Base-by-base conservation (phyloP, 176 grass and related monocot genomes). In the Thalia dealbata region DNA sequence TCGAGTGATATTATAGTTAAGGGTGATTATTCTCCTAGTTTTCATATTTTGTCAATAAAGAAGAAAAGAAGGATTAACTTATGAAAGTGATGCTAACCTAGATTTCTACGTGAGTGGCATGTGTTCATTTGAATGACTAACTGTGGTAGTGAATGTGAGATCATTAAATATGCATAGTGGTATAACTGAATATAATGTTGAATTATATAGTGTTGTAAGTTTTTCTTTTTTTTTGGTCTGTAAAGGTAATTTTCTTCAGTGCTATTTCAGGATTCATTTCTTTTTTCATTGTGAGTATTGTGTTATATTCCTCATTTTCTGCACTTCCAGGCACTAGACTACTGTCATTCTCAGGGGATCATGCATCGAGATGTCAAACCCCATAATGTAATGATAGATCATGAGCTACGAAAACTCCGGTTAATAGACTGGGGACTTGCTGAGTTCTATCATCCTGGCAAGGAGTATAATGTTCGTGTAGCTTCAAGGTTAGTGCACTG, bases 371-470 rank as follows among this genome's bases (percentile, higher is more conserved):
- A 67, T 67, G 64, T 67, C 15, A 67, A 43, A 32, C 64, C 64
- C 3, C 64, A 67, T 42, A 67, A 67, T 42, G 64, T 67, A 8
- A 67, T 67, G 64, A 67, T 67, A 67, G 64, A 67, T 42, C 64
- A 67, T 10, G 64, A 67, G 64, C 64, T 67, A 21, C 32, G 64
- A 18, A 67, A 67, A n/a, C 64, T 67, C 30, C 29, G 35, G 64
- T 42, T 67, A 18, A 67, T 67, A 41, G 64, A 67, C 19, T 67
- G 64, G 64, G 64, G 64, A 67, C 64, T 67, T 43, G 64, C 64
- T 67, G 64, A 67, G 16, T 67, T 67, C 32, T 67, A 67, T 18
- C 32, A 67, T 42, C 32, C 64, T 67, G 64, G 64, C 7, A 67
- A 67, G 35, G 64, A 67, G 64, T 43, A 67, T 18, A 43, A 67